Evolutionary conservation across 768 basidiomycete species (phyloP).

Genomic region (Russula emetica): DNA sequence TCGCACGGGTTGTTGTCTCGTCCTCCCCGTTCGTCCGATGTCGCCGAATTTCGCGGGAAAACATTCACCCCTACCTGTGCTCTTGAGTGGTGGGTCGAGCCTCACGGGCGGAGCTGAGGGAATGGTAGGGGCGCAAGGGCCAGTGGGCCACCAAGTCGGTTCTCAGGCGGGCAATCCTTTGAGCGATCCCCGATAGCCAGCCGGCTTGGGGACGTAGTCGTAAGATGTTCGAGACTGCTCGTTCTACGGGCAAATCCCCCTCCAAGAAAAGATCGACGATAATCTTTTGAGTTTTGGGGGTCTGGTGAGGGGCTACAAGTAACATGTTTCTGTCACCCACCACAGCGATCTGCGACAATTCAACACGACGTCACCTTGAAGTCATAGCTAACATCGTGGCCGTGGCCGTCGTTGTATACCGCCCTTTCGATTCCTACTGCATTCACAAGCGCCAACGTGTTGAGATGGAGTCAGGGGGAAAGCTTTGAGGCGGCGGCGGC

Average conservation of each 20-base stretch:
- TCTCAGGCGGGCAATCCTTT: background rate
- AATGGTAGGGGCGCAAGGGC: background rate
- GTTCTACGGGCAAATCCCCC: background rate
- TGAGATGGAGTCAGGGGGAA: background rate
- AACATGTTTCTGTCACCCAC: background rate
- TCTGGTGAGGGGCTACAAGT: conserved; percentile 1
- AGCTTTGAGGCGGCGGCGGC: background rate
- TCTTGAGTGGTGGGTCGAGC: background rate
- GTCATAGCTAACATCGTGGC: background rate
- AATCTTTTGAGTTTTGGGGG: conserved; percentile 19
- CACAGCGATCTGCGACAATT: background rate
- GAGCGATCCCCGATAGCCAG: background rate
- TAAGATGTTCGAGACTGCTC: conserved; percentile 6
- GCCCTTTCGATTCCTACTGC: background rate
- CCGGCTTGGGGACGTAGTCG: background rate
- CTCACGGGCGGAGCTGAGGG: background rate
- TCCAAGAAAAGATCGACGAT: conserved; percentile 3
- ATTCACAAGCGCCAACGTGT: background rate
- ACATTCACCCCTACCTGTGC: background rate
- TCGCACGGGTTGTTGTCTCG: background rate
- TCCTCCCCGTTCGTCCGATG: background rate
- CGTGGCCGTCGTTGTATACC: background rate
- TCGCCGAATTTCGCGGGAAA: background rate
- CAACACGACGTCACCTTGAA: conserved; percentile 1
- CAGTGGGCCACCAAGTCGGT: background rate